Evolutionary conservation across 164 flowering plant genomes (phyloP).

Genomic region (Piper longum): DNA sequence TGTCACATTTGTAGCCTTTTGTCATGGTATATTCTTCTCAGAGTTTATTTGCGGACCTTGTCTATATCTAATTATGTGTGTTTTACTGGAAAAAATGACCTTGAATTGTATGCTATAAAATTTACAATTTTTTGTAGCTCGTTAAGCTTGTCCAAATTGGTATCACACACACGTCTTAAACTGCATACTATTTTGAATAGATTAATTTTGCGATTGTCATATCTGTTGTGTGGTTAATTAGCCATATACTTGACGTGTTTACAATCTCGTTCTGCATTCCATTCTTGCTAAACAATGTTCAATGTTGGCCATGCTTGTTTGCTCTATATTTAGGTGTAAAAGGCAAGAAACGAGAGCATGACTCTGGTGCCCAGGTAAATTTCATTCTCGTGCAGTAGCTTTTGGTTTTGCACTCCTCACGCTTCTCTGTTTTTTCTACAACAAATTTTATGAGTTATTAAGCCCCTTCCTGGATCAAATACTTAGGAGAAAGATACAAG

Average conservation of each 20-base stretch:
- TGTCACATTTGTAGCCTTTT: neutral
- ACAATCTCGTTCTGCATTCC: neutral
- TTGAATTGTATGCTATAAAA: neutral
- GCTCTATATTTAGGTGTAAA: constrained; percentile 26
- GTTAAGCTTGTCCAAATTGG: constrained; percentile 30
- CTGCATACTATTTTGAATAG: too few species aligned
- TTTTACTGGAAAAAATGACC: neutral
- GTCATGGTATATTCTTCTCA: constrained; percentile 48
- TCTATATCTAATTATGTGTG: neutral
- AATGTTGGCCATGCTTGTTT: neutral
- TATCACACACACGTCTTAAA: too few species aligned
- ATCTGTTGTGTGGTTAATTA: neutral
- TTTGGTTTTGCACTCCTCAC: neutral
- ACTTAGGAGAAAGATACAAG: constrained; percentile 42
- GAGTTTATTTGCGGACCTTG: constrained; percentile 1
- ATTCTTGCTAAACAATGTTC: too few species aligned
- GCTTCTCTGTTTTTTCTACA: neutral
- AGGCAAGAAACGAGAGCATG: constrained; percentile 63
- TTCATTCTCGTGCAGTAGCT: neutral
- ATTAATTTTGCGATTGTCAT: neutral
- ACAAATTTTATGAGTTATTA: neutral
- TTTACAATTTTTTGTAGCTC: constrained; percentile 33
- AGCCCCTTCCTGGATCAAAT: neutral
- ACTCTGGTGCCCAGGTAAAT: constrained; percentile 40
- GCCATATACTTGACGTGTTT: too few species aligned